Percentiles rank a stretch among this genome's conserved stretches.
Conservation (phyloP, 2,329 filamentous ascomycete genomes). For the Colletotrichum sp. region DNA sequence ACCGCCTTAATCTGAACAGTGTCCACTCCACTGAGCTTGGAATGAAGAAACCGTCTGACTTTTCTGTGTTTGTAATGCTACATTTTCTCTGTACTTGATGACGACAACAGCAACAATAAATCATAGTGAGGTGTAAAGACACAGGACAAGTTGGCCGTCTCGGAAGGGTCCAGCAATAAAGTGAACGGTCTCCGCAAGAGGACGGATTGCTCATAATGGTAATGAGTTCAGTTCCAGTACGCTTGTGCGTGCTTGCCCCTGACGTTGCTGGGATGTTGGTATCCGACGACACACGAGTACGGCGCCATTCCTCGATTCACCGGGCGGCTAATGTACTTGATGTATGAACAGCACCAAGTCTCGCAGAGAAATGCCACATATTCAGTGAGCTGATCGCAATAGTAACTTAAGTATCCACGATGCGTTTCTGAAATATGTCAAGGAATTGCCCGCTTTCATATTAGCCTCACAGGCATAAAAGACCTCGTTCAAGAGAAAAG, state of each 20-base stretch:
- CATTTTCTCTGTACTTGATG: no score
- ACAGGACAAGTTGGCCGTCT: no score
- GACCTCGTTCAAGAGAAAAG: neutral
- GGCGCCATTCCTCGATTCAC: neutral
- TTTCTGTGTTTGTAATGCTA: no score
- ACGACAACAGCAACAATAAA: no score
- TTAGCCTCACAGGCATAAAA: neutral
- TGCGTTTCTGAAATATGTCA: neutral
- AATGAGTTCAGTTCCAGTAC: neutral
- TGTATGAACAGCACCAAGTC: neutral
- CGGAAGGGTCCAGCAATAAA: neutral
- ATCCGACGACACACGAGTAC: neutral
- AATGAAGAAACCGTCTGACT: no score
- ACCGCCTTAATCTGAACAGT: no score
- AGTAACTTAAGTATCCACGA: neutral
- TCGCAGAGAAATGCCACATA: neutral
- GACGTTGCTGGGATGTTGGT: neutral
- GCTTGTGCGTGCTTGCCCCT: neutral
- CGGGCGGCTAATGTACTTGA: neutral
- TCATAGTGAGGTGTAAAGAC: no score
- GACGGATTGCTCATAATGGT: fast-evolving
- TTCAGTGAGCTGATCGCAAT: fast-evolving
- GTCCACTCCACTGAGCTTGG: no score
- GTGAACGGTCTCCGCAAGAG: neutral
- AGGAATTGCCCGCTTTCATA: neutral